These are phyloP conservation scores for Penicillium sp. DNA, from an alignment of 2,329 filamentous ascomycete species.

Conservation along the genomic window DNA sequence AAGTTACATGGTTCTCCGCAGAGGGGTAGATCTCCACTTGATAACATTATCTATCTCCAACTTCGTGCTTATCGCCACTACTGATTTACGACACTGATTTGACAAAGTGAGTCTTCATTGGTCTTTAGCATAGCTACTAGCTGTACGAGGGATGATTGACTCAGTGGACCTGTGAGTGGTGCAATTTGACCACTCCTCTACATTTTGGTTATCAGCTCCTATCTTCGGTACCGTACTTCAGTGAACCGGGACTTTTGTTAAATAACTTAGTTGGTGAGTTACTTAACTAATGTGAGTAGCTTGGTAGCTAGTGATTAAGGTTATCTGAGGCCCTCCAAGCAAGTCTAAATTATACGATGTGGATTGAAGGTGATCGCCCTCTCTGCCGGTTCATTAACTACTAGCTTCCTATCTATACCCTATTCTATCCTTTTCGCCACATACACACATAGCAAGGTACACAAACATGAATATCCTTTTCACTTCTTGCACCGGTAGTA, in stretches of 20 bases:
- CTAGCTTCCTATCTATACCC: neutral
- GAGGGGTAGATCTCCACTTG: constrained; percentile 6
- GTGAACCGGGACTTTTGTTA: no score
- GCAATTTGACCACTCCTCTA: neutral
- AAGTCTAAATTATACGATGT: neutral
- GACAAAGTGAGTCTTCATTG: neutral
- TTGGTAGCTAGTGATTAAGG: no score
- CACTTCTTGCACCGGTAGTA: neutral
- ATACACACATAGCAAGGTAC: no score
- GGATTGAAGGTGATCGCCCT: neutral
- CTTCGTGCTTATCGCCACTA: neutral
- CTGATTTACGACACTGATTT: neutral
- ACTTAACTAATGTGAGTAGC: no score
- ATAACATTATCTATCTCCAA: constrained; percentile 2
- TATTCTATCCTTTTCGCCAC: no score
- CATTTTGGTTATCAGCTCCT: neutral
- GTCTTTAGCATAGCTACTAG: neutral
- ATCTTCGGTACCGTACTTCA: no score
- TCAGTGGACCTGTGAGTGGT: neutral
- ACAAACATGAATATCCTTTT: neutral
- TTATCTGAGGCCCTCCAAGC: neutral
- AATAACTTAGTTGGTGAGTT: no score
- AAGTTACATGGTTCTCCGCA: constrained; percentile 4
- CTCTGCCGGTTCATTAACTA: neutral
- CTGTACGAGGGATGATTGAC: neutral